Conservation (phyloP, 2,329 filamentous ascomycete species). For the Aspergillus eucalypticola region DNA sequence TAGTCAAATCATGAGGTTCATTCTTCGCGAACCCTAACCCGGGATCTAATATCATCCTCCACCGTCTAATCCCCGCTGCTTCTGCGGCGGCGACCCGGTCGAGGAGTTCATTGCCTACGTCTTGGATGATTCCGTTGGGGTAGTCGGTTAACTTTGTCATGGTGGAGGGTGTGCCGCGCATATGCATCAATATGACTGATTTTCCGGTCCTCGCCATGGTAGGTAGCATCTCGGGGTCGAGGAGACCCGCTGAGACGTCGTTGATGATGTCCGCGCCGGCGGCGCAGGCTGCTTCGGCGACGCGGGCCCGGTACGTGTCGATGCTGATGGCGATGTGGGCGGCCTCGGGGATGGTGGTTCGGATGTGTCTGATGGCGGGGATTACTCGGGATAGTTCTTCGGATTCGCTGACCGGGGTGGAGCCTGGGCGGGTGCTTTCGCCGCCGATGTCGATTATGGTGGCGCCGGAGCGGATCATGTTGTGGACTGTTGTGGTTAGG, state of each 20-base stretch:
- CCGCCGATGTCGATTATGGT: slow-evolving; percentile 90
- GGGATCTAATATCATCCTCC: slow-evolving; percentile 93
- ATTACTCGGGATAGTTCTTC: slow-evolving; percentile 79
- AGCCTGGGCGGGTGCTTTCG: slow-evolving; percentile 83
- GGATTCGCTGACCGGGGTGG: slow-evolving; percentile 65
- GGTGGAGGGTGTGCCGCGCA: slow-evolving; percentile 81
- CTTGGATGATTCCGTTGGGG: slow-evolving; percentile 64
- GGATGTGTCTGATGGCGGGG: slow-evolving; percentile 74
- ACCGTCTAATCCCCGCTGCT: slow-evolving; percentile 78
- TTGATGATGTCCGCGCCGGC: slow-evolving; percentile 92
- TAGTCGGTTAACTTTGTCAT: slow-evolving; percentile 74
- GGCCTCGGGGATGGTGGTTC: slow-evolving; percentile 61
- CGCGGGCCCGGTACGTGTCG: slow-evolving; percentile 86
- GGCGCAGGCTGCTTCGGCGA: slow-evolving; percentile 72
- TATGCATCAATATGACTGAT: slow-evolving; percentile 87
- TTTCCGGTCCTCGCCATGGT: slow-evolving; percentile 76
- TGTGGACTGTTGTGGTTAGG: slow-evolving; percentile 60
- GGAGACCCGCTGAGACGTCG: slow-evolving; percentile 79
- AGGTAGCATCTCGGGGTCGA: slow-evolving; percentile 79
- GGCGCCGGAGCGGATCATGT: slow-evolving; percentile 68
- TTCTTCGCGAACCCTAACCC: slow-evolving; percentile 94
- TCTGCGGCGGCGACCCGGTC: slow-evolving; percentile 73
- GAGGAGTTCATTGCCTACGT: slow-evolving; percentile 67
- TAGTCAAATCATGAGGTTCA: slow-evolving; percentile 73
- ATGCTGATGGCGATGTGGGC: slow-evolving; percentile 73